Evolutionary conservation across 768 basidiomycete genomes (phyloP).

Genomic region (Dacryopinax primogenitus): DNA sequence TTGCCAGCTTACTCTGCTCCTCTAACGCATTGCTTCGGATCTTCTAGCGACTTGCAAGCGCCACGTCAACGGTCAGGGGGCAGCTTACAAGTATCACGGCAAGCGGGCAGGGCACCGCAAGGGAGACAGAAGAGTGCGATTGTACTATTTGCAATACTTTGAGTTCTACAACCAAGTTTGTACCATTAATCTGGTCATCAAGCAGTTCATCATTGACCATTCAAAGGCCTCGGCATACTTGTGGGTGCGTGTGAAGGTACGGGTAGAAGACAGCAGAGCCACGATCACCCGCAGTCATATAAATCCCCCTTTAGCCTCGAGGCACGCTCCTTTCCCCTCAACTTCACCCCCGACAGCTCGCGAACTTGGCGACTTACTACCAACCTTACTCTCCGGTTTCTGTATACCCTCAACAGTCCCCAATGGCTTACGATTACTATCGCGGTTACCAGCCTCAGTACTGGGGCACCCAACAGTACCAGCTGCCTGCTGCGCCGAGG

Average conservation of each 20-base stretch:
- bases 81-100: background rate
- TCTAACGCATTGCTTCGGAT: background rate
- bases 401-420: background rate
- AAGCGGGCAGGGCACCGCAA: background rate
- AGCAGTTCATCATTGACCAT: background rate
- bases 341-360: background rate
- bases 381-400: background rate
- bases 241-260: background rate
- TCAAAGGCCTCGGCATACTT: background rate
- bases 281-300: background rate
- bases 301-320: slow-evolving; percentile 1
- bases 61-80: slow-evolving; percentile 4
- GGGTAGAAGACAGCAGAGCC: slow-evolving; percentile 3
- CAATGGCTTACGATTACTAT: slow-evolving; percentile 4
- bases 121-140: background rate
- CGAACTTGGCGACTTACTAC: slow-evolving; percentile 3
- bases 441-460: background rate
- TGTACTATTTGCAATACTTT: too few relatives aligned
- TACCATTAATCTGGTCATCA: background rate
- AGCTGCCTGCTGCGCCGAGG: background rate
- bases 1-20: slow-evolving; percentile 4
- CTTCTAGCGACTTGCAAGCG: background rate
- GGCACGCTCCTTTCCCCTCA: background rate
- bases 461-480: slow-evolving; percentile 1
- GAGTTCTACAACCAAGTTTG: too few relatives aligned